These are phyloP conservation scores for Neonothopanus nambi DNA, from an alignment of 1,284 basidiomycete genomes.

Conservation along the genomic window DNA sequence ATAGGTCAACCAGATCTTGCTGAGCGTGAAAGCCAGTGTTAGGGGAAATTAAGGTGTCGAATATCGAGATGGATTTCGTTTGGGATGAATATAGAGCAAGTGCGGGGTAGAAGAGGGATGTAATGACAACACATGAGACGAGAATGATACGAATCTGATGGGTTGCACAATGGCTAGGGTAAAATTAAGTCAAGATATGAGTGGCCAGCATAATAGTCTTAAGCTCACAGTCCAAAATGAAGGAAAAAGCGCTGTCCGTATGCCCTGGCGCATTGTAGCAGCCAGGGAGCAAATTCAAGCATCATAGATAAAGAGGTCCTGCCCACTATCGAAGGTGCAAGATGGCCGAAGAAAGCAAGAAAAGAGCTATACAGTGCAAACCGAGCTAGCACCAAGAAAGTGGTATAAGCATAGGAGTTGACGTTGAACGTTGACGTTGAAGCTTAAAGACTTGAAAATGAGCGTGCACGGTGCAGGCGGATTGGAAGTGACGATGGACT, in stretches of 20 bases:
- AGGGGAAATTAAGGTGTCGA: conserved; percentile 60
- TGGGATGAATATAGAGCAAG: conserved; percentile 81
- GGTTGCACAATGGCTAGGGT: conserved; percentile 74
- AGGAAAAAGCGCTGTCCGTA: conserved; percentile 58
- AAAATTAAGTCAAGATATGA: conserved; percentile 9
- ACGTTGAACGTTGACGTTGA: too few species aligned
- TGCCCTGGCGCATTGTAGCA: conserved; percentile 38
- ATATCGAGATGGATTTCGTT: conserved; percentile 61
- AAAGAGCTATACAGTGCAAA: too few species aligned
- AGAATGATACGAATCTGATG: conserved; percentile 94
- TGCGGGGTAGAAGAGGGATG: conserved; percentile 92
- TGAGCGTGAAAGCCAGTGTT: conserved; percentile 53
- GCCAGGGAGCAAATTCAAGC: conserved; percentile 29
- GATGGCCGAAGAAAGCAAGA: background rate
- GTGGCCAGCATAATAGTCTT: conserved; percentile 8
- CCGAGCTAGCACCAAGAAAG: too few species aligned
- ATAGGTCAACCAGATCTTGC: conserved; percentile 67
- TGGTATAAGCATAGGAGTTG: too few species aligned
- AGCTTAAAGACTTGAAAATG: too few species aligned
- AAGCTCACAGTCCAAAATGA: conserved; percentile 72
- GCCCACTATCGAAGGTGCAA: background rate
- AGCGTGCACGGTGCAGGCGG: too few species aligned
- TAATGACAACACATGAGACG: conserved; percentile 93
- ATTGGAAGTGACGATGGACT: too few species aligned
- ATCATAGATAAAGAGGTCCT: conserved; percentile 23